These are phyloP conservation scores for Styphnolobium japonicum DNA, from an alignment of 306 rosid genomes.

Conservation along the genomic window DNA sequence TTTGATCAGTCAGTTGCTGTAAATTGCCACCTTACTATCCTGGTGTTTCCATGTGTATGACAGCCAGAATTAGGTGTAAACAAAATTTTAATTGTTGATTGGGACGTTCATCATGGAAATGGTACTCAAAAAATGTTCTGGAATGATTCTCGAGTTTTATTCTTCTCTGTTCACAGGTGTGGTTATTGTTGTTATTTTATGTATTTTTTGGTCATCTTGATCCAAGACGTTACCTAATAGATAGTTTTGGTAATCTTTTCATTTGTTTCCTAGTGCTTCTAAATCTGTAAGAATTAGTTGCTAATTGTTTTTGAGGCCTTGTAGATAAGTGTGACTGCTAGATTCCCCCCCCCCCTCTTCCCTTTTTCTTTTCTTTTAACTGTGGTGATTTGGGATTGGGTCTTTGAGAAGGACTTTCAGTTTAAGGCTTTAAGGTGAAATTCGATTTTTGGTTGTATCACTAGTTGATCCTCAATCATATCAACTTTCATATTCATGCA, in stretches of 20 bases:
- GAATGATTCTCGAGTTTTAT: constrained; percentile 78
- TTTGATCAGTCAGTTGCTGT: not conserved
- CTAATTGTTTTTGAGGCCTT: not conserved
- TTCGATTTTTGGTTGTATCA: not conserved
- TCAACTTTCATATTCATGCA: constrained; percentile 36
- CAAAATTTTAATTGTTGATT: constrained; percentile 84
- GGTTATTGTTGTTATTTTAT: not conserved
- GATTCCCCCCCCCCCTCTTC: too few species aligned
- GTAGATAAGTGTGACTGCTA: not conserved
- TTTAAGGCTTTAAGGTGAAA: constrained; percentile 9
- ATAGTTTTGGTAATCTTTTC: not conserved
- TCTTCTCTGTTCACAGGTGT: constrained; percentile 98
- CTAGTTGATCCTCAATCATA: constrained; percentile 17
- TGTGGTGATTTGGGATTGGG: not conserved
- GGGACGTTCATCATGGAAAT: constrained; percentile 99
- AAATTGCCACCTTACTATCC: constrained; percentile 13
- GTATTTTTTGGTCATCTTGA: not conserved
- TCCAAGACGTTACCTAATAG: not conserved
- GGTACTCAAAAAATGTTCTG: constrained; percentile 94
- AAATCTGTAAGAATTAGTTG: not conserved
- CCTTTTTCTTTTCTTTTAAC: too few species aligned
- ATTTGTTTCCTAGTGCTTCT: not conserved
- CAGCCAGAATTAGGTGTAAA: constrained; percentile 84
- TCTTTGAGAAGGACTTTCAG: not conserved
- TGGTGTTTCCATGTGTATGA: constrained; percentile 27